Conservation (phyloP, 306 rosid species). For the Spatholobus suberectus region DNA sequence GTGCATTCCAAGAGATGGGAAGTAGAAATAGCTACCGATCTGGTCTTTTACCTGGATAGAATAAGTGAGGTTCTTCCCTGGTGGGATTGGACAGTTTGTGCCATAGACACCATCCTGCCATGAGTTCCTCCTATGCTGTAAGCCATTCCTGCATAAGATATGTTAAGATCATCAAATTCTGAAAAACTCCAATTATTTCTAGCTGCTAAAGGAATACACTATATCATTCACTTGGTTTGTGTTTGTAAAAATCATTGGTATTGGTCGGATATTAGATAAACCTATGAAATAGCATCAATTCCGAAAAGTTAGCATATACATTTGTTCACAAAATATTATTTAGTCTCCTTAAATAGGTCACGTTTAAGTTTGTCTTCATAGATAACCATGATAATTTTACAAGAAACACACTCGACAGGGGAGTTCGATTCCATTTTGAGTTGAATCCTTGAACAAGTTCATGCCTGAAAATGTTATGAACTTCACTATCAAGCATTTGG, state of each 20-base stretch:
- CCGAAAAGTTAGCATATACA: neutral
- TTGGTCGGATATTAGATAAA: neutral
- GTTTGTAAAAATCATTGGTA: neutral
- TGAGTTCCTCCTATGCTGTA: slow-evolving; percentile 94
- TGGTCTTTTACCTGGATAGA: slow-evolving; percentile 55
- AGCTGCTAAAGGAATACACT: neutral
- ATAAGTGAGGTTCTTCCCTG: slow-evolving; percentile 57
- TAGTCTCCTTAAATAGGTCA: neutral
- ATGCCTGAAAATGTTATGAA: neutral
- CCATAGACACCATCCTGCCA: slow-evolving; percentile 67
- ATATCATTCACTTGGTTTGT: neutral
- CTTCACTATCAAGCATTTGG: neutral
- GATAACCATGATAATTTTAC: neutral
- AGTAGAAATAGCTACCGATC: slow-evolving; percentile 61
- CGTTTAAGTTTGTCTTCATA: neutral
- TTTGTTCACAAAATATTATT: slow-evolving; percentile 8
- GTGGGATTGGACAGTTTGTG: slow-evolving; percentile 55
- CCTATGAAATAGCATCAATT: neutral
- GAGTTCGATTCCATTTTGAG: neutral
- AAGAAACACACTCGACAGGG: neutral
- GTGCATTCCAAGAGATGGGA: slow-evolving; percentile 60
- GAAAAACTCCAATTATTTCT: neutral
- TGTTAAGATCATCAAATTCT: slow-evolving; percentile 5
- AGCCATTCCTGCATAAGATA: slow-evolving; percentile 72
- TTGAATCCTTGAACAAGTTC: slow-evolving; percentile 14